A percentile compares a stretch with the other conserved stretches of the same genome.
Evolutionary conservation across 306 rosid species (phyloP).

Genomic region (Clitoria ternatea): DNA sequence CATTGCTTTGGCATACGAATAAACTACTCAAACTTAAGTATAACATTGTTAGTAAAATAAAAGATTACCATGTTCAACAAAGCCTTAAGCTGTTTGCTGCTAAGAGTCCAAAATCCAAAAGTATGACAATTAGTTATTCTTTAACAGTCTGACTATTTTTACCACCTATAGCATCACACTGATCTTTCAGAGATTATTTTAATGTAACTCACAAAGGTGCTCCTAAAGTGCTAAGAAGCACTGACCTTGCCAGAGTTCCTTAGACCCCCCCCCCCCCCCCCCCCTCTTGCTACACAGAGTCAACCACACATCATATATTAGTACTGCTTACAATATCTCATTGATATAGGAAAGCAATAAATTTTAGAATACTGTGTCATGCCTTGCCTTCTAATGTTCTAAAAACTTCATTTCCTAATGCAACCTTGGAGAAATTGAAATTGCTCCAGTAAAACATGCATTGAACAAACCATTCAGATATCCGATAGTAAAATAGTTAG

Average conservation of each 20-base stretch:
- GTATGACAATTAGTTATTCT: not conserved
- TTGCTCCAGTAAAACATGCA: not conserved
- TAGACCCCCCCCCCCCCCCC: not conserved
- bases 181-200: not conserved
- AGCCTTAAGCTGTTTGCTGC: not conserved
- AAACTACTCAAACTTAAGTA: not conserved
- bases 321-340: not conserved
- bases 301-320: not conserved
- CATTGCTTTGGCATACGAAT: not conserved
- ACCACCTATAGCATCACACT: not conserved
- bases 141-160: not conserved
- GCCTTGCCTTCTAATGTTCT: not conserved
- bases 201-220: not conserved
- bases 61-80: not conserved
- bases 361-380: not conserved
- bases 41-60: not conserved
- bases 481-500: not conserved
- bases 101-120: not conserved
- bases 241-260: not conserved
- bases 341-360: not conserved
- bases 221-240: not conserved
- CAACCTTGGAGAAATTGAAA: conserved; percentile 5
- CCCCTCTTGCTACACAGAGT: not conserved
- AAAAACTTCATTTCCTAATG: not conserved
- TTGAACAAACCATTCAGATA: not conserved